These are phyloP conservation scores for Trichopus zeylanicus DNA, from an alignment of 116 monocot species.

Conservation along the genomic window DNA sequence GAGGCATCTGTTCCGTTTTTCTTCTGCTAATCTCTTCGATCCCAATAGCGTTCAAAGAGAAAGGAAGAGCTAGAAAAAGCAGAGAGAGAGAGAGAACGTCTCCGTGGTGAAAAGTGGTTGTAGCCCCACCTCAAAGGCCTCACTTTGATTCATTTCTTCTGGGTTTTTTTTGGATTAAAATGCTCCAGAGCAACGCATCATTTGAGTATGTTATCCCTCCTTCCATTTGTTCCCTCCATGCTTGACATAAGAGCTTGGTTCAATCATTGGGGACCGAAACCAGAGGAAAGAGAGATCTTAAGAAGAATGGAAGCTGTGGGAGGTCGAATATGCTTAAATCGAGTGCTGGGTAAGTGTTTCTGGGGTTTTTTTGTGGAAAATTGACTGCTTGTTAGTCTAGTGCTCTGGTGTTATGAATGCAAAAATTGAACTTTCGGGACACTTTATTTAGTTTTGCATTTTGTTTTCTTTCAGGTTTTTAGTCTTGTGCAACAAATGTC, in stretches of 20 bases:
- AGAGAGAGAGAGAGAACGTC: too few species aligned
- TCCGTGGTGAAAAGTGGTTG: not conserved
- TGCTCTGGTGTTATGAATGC: too few species aligned
- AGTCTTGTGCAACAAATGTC: too few species aligned
- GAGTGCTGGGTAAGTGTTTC: not conserved
- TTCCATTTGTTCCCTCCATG: constrained; percentile 6
- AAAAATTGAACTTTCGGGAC: too few species aligned
- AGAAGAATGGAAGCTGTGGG: not conserved
- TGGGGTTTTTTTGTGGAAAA: too few species aligned
- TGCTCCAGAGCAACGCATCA: not conserved
- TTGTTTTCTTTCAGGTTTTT: too few species aligned
- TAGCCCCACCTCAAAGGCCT: not conserved
- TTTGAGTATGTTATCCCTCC: not conserved
- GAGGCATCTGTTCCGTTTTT: too few species aligned
- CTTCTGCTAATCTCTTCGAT: too few species aligned
- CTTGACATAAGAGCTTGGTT: constrained; percentile 4
- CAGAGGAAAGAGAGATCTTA: not conserved
- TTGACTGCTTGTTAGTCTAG: not conserved
- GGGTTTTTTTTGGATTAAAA: not conserved
- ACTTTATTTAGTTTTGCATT: too few species aligned
- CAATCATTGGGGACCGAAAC: constrained; percentile 8
- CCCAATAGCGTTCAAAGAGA: too few species aligned
- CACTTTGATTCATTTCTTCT: not conserved
- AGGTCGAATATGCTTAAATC: not conserved
- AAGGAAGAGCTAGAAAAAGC: too few species aligned